A percentile compares a stretch with the other conserved stretches of the same genome.
Conservation (phyloP, 768 basidiomycete genomes). For the Rhodotorula graminis region DNA sequence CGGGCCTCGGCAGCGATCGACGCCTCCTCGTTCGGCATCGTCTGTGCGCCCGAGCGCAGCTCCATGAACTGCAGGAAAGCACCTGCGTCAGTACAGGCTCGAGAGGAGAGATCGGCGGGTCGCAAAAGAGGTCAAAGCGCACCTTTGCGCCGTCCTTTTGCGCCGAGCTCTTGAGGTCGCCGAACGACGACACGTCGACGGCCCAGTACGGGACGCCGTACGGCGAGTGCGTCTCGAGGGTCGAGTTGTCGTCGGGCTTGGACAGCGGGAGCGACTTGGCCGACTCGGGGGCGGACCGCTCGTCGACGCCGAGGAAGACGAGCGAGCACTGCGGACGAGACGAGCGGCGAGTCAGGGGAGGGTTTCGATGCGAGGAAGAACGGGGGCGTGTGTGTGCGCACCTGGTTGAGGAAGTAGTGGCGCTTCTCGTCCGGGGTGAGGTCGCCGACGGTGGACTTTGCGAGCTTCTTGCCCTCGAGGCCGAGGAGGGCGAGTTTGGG, state of each 20-base stretch:
- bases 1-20: constrained; percentile 72
- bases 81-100: background rate
- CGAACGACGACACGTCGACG: constrained; percentile 60
- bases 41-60: constrained; percentile 57
- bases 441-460: constrained; percentile 12
- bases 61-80: constrained; percentile 56
- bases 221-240: constrained; percentile 55
- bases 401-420: constrained; percentile 26
- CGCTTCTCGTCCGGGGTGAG: constrained; percentile 13
- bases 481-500: constrained; percentile 42
- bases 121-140: background rate
- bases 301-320: constrained; percentile 76
- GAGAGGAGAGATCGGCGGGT: no score
- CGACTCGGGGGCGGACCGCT: constrained; percentile 50
- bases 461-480: constrained; percentile 7
- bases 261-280: constrained; percentile 52
- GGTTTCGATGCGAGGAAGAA: no score
- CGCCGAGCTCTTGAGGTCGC: constrained; percentile 26
- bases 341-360: background rate
- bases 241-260: constrained; percentile 50
- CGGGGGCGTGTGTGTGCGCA: background rate
- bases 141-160: constrained; percentile 41
- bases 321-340: constrained; percentile 47
- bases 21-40: constrained; percentile 62
- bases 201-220: constrained; percentile 82